Base-by-base conservation (phyloP, 768 basidiomycete genomes). In the Rhizopogon vesiculosus region DNA sequence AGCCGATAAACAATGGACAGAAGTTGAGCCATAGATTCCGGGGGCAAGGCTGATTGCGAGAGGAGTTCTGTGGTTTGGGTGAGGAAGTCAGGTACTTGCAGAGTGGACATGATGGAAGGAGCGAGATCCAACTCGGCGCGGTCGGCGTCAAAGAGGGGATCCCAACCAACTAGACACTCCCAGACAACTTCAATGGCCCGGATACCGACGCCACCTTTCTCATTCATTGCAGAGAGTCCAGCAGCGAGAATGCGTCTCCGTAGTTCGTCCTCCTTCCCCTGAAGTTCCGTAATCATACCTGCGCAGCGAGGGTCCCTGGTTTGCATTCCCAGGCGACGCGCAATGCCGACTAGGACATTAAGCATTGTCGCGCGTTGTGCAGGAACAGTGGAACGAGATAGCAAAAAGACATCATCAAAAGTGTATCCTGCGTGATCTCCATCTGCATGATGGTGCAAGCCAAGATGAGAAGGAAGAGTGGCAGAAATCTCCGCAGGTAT, bases 391-490 rank as follows among this genome's bases (percentile, higher is more conserved):
- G 91, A 93, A 40, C 91, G 75, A 3, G 85, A 83, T 8, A 95
- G 77, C 41, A 89, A 72, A 44, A 95, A 86, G 3, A 96, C 76
- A 57, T 96, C 94, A 43, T 91, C 86, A 1, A 96, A 73, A 0
- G 91, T 94, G 70, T 97, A 97, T 0, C 93, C 94, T 0, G 94
- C 94, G 55, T 79, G 83, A 33, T 76, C 71, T 5, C 78, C 76
- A 54, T 91, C 85, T 0, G 93, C 87, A 65, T 96, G 94, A 65
- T 97, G 94, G 69, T 98, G 93, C 3, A 96, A 75, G 4, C 94
- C 94, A 6, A 93, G 78, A 71, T 93, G 86, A 0, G 90, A 87
- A 2, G 93, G 93, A 3, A 96, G 75, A 1, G 75, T 76, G 0
- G 76, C 67, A 2, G 83, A 80, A 2, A 84, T 62, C 2, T 75